Conservation (phyloP, 164 flowering plant genomes). For the Brasenia schreberi region DNA sequence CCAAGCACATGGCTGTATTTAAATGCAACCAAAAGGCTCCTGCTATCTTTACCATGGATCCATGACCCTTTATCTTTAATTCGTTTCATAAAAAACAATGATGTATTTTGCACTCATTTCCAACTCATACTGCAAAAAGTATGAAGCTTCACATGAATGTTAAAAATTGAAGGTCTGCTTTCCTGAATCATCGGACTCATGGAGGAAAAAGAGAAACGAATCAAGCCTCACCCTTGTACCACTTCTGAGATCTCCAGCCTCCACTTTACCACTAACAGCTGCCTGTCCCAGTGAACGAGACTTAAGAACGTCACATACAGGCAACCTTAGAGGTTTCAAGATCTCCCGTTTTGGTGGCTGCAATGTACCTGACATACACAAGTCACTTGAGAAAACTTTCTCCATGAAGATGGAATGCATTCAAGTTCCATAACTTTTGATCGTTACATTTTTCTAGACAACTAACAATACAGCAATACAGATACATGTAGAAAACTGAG, state of each 20-base stretch:
- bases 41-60: no score
- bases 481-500: no score
- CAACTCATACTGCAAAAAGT: neutral
- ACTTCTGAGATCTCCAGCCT: slow-evolving; percentile 75
- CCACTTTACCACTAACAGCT: slow-evolving; percentile 81
- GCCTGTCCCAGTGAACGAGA: slow-evolving; percentile 48
- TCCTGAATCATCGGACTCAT: neutral
- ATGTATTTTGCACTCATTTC: neutral
- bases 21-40: no score
- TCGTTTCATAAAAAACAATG: no score
- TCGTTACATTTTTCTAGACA: no score
- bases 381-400: neutral
- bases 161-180: neutral
- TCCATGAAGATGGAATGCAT: no score
- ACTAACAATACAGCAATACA: no score
- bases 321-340: slow-evolving; percentile 78
- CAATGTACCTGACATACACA: slow-evolving; percentile 61
- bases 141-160: neutral
- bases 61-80: no score
- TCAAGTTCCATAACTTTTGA: no score
- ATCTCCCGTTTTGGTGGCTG: slow-evolving; percentile 68
- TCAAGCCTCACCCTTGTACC: slow-evolving; percentile 55
- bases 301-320: slow-evolving; percentile 80
- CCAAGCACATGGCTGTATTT: no score
- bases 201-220: neutral